Conservation (phyloP, 192 early-diverging fungal genomes). For the Phlyctochytrium planicorne region DNA sequence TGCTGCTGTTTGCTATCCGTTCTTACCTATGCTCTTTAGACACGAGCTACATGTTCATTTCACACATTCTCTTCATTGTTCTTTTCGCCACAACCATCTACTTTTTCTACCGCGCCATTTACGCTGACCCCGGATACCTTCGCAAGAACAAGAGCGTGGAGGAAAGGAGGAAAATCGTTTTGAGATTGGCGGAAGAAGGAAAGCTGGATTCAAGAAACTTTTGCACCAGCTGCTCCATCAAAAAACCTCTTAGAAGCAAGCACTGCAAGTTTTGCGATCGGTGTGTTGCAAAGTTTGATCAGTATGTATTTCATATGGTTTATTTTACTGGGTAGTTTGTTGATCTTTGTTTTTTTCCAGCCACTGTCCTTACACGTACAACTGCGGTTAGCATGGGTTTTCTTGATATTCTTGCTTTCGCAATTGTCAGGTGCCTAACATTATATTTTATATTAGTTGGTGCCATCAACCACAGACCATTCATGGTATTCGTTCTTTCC, state of each 20-base stretch:
- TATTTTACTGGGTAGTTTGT: not conserved
- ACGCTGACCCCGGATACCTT: constrained; percentile 79
- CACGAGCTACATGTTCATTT: constrained; percentile 57
- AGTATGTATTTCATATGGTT: too few species aligned
- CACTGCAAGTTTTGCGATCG: constrained; percentile 92
- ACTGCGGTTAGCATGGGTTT: constrained; percentile 64
- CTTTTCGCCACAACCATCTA: constrained; percentile 64
- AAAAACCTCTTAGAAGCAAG: constrained; percentile 86
- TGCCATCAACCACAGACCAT: constrained; percentile 79
- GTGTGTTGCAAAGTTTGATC: constrained; percentile 93
- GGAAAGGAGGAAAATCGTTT: constrained; percentile 46
- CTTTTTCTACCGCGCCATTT: constrained; percentile 73
- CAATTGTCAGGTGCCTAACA: constrained; percentile 15
- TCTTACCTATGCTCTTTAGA: constrained; percentile 33
- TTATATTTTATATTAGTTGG: constrained; percentile 55
- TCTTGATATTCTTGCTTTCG: not conserved
- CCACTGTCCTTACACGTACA: constrained; percentile 97
- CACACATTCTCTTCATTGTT: constrained; percentile 68
- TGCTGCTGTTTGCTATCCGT: constrained; percentile 6
- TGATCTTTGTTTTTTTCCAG: constrained; percentile 30
- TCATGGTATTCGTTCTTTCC: constrained; percentile 75
- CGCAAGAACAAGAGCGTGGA: constrained; percentile 37
- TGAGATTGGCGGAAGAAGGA: constrained; percentile 67
- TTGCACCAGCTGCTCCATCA: constrained; percentile 81
- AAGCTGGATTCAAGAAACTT: constrained; percentile 75